These are phyloP conservation scores for Fistulina hepatica DNA, from an alignment of 1,284 basidiomycete genomes.

Conservation along the genomic window DNA sequence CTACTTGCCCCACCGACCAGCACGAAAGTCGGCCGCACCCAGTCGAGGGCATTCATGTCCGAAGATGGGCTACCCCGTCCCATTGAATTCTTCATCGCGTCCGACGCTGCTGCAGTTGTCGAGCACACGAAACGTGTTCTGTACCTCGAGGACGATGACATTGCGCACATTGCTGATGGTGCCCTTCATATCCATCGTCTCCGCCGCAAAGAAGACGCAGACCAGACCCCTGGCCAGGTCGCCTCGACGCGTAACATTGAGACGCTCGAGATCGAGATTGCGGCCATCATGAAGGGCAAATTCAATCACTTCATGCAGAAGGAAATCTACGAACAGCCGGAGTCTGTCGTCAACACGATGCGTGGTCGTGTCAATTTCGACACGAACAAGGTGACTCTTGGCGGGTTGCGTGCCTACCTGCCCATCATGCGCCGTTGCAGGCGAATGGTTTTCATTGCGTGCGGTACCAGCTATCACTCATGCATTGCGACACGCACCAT, in stretches of 20 bases:
- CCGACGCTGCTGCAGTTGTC: slow-evolving; percentile 92
- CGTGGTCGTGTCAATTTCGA: slow-evolving; percentile 99
- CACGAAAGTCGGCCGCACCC: slow-evolving; percentile 85
- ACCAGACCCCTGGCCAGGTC: slow-evolving; percentile 41
- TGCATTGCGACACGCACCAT: slow-evolving; percentile 96
- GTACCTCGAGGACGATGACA: slow-evolving; percentile 98
- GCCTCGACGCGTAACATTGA: slow-evolving; percentile 92
- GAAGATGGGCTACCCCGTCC: slow-evolving; percentile 98
- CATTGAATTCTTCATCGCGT: slow-evolving; percentile 99
- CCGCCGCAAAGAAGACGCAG: slow-evolving; percentile 67
- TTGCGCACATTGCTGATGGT: slow-evolving; percentile 95
- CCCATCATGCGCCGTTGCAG: slow-evolving; percentile 93
- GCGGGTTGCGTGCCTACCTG: slow-evolving; percentile 91
- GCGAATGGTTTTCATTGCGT: slow-evolving; percentile 94
- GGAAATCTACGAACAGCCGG: slow-evolving; percentile 99
- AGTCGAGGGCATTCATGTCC: slow-evolving; percentile 97
- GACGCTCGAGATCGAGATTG: slow-evolving; percentile 97
- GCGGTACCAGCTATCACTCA: slow-evolving; percentile 97
- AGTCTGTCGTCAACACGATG: slow-evolving; percentile 99
- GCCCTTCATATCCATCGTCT: slow-evolving; percentile 99
- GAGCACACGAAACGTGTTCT: slow-evolving; percentile 99
- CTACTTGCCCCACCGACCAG: slow-evolving; percentile 71
- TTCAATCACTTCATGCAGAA: slow-evolving; percentile 99
- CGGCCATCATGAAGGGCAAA: slow-evolving; percentile 99
- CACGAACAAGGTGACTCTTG: slow-evolving; percentile 82